Percentiles rank a stretch among this genome's conserved stretches.
These are phyloP conservation scores for Mortierella sp. DNA, from an alignment of 371 early-diverging fungal genomes.

Conservation along the genomic window DNA sequence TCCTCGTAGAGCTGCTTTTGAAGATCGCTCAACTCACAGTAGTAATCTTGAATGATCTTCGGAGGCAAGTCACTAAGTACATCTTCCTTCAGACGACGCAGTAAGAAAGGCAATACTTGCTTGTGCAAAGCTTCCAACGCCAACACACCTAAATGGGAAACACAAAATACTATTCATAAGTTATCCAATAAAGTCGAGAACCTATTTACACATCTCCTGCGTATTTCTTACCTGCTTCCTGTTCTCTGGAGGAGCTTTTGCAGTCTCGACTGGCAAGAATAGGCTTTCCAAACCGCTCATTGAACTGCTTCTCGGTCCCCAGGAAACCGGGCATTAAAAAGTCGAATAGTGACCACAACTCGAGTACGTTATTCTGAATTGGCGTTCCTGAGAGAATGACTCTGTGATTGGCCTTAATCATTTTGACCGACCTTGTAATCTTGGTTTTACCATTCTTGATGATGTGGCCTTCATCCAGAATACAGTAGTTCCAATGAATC, in stretches of 20 bases:
- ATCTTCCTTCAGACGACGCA: constrained; percentile 98
- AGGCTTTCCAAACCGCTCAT: constrained; percentile 91
- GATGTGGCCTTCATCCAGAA: constrained; percentile 99
- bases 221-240: constrained; percentile 71
- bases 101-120: constrained; percentile 97
- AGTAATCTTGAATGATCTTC: constrained; percentile 99
- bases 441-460: constrained; percentile 98
- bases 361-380: constrained; percentile 98
- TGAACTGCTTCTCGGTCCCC: constrained; percentile 88
- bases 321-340: constrained; percentile 98
- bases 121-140: constrained; percentile 96
- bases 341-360: constrained; percentile 98
- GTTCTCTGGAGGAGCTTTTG: constrained; percentile 86
- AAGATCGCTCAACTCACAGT: constrained; percentile 94
- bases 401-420: constrained; percentile 87
- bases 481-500: constrained; percentile 94
- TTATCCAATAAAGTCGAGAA: not conserved
- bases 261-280: constrained; percentile 92
- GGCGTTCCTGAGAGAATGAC: constrained; percentile 99
- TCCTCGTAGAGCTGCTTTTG: constrained; percentile 93
- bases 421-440: constrained; percentile 91
- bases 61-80: constrained; percentile 99
- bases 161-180: not conserved
- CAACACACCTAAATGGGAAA: constrained; percentile 71
- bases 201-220: not conserved